Percentiles rank a stretch among this genome's conserved stretches.
Evolutionary conservation across 2,329 filamentous ascomycete species (phyloP).

Genomic region (Fusarium vanettenii): DNA sequence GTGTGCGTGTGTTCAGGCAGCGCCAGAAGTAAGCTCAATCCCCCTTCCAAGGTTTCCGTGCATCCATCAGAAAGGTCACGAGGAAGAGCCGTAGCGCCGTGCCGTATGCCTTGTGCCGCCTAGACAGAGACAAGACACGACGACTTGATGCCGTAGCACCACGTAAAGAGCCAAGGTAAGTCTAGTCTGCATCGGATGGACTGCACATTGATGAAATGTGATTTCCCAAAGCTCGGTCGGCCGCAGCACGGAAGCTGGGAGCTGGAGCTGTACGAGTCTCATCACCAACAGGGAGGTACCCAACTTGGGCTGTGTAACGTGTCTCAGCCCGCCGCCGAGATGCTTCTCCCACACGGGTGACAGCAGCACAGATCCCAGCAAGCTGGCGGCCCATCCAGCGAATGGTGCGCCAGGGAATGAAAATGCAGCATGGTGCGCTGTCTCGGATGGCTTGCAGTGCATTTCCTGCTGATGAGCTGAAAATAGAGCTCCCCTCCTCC

Average conservation of each 20-base stretch:
- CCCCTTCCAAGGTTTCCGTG: constrained; percentile 21
- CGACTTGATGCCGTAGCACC: background rate
- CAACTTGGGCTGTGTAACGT: constrained; percentile 17
- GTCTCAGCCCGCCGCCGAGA: constrained; percentile 3
- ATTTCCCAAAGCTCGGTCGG: constrained; percentile 17
- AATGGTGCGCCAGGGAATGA: constrained; percentile 19
- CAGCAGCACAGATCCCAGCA: constrained; percentile 12
- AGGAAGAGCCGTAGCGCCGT: constrained; percentile 11
- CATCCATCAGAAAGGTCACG: constrained; percentile 26
- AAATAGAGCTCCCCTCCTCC: background rate
- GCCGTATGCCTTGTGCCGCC: background rate
- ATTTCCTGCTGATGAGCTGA: constrained; percentile 14
- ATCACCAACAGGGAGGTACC: background rate
- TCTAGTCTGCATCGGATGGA: background rate
- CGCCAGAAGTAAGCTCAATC: background rate
- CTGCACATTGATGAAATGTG: background rate
- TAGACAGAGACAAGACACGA: background rate
- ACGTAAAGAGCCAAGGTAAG: background rate
- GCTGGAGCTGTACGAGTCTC: constrained; percentile 19
- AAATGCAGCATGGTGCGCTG: constrained; percentile 6
- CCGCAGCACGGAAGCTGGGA: constrained; percentile 2
- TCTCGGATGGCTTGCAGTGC: constrained; percentile 27
- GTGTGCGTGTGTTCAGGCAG: background rate
- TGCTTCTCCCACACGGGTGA: background rate
- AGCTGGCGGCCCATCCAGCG: constrained; percentile 16